Percentiles rank a stretch among this genome's conserved stretches.
These are phyloP conservation scores for Syzygium malaccense DNA, from an alignment of 441 rosid species.

Conservation along the genomic window DNA sequence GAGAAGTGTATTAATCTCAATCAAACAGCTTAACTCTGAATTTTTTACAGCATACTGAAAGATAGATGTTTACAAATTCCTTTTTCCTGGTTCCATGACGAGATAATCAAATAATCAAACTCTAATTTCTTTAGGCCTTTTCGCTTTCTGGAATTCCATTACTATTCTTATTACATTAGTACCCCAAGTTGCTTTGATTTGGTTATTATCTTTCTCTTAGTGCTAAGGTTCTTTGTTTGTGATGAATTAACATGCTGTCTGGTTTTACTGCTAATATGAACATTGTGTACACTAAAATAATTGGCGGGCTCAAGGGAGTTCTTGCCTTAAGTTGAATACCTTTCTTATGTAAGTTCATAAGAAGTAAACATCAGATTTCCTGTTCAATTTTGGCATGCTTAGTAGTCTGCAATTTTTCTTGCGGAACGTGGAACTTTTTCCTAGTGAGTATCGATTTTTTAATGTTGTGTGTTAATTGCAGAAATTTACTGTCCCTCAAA, in stretches of 20 bases:
- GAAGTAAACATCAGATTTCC: neutral
- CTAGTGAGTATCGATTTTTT: neutral
- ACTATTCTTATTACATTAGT: neutral
- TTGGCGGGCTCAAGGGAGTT: neutral
- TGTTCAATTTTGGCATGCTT: neutral
- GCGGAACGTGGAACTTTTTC: neutral
- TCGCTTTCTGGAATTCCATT: neutral
- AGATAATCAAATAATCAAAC: neutral
- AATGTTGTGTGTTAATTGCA: constrained; percentile 14
- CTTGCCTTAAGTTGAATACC: neutral
- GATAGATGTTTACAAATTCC: neutral
- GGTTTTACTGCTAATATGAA: neutral
- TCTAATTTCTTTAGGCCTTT: neutral
- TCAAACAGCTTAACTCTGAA: neutral
- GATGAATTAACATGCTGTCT: neutral
- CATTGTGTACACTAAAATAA: neutral
- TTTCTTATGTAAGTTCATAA: neutral
- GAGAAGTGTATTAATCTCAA: neutral
- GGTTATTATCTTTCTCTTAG: neutral
- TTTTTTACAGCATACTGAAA: neutral
- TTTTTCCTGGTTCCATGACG: neutral
- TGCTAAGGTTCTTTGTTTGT: neutral
- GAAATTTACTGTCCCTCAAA: constrained; percentile 68
- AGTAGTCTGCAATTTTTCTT: neutral
- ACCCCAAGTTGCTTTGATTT: neutral